phyloP scores from a whole-genome alignment of 1,284 basidiomycete genomes.

The Jaminaea rosea region DNA sequence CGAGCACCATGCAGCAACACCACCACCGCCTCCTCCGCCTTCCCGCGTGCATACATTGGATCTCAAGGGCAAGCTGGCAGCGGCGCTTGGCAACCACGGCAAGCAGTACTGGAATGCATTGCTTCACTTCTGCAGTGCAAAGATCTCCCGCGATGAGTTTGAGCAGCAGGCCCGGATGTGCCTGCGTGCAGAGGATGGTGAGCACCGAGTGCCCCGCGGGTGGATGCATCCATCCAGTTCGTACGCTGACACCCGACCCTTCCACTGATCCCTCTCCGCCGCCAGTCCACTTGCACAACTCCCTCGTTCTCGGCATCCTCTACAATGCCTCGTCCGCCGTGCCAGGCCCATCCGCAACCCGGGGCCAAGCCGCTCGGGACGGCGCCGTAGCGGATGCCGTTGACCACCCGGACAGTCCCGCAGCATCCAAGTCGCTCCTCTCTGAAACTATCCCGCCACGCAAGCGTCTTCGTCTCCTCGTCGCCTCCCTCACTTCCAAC shows the following conservation, averaged over 20 bases:
- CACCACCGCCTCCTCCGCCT: conserved; percentile 11
- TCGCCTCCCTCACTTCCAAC: conserved; percentile 32
- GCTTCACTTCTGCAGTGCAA: conserved; percentile 46
- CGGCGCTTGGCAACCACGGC: conserved; percentile 36
- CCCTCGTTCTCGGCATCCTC: conserved; percentile 49
- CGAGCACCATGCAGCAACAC: neutral
- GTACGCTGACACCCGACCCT: neutral
- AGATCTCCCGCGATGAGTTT: conserved; percentile 47
- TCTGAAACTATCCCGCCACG: conserved; percentile 4
- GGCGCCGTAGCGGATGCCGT: neutral
- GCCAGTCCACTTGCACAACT: conserved; percentile 49
- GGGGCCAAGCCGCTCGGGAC: too few species aligned
- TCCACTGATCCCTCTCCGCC: neutral
- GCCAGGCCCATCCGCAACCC: conserved; percentile 22
- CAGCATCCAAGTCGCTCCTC: neutral
- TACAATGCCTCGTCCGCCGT: conserved; percentile 47
- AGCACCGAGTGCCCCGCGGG: conserved; percentile 8
- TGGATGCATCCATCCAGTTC: conserved; percentile 2
- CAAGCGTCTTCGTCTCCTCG: conserved; percentile 41
- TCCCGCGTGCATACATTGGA: conserved; percentile 36
- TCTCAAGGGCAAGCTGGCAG: conserved; percentile 36
- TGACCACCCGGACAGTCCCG: neutral
- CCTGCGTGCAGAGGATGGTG: conserved; percentile 35
- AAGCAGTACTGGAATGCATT: conserved; percentile 48
- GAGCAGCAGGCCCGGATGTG: conserved; percentile 35